Base-by-base conservation (phyloP, 257 asterid species). In the Pogostemon cablin region DNA sequence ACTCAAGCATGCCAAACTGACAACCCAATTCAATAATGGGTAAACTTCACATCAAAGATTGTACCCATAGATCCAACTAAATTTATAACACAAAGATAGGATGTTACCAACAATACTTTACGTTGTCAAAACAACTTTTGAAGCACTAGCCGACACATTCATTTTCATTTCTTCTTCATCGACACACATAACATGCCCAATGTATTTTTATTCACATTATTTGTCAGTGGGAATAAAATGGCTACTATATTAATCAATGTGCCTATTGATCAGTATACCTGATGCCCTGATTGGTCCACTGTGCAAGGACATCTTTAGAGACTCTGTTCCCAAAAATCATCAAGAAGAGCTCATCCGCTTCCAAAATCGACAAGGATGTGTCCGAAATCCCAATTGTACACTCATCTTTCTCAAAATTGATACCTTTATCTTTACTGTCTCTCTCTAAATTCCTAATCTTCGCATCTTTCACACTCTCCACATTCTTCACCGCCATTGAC, bases 281-380 rank as follows among this genome's bases (percentile, higher is more conserved):
- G 60, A 93, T 89, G 54, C 99, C 99, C 87, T 93, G 99, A 83
- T 93, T 93, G 77, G 88, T 87, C 98, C 99, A 93, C 82, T 91
- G 99, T 3, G 91, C 91, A 74, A 93, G 96, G 68, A 93, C 86
- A 73, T 82, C 96, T 75, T 73, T 81, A 25, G 88, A 86, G 44
- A 93, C 91, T 15, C 63, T 67, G 48, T 75, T 78, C 50, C 99
- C 96, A 61, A 93, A 93, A 62, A 93, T 85, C 87, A 91, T 81
- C 50, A 71, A 77, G 73, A 93, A 93, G 43, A 93, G 87, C 81
- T 86, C 78, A 17, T 89, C 79, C 3, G 96, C 96, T 79, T 91
- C 93, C 75, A 25, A 72, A 17, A 42, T 47, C 3, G 92, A 81
- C 43, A 91, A 73, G 62, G 84, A 76, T 48, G 65, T 62, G 72